These are phyloP conservation scores for Prunus kanzakura DNA, from an alignment of 306 rosid species.

Conservation along the genomic window DNA sequence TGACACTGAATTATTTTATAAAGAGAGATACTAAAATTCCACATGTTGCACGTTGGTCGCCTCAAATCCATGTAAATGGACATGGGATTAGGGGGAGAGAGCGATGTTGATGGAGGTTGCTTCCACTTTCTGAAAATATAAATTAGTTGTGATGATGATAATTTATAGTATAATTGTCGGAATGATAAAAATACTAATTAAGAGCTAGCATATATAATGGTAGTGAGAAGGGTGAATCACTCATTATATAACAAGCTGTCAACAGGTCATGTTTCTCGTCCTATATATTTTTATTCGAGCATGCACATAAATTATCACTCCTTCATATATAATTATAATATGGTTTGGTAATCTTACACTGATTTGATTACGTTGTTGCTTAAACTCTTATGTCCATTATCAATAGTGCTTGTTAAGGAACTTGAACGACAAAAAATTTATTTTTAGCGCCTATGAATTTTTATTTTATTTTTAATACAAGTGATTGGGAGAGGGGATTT, in stretches of 20 bases:
- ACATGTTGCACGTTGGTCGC: slow-evolving; percentile 15
- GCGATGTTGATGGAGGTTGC: slow-evolving; percentile 15
- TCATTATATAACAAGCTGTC: slow-evolving; percentile 17
- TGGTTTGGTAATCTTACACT: slow-evolving; percentile 22
- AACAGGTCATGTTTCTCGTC: neutral
- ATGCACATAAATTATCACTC: slow-evolving; percentile 14
- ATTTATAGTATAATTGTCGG: neutral
- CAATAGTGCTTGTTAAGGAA: neutral
- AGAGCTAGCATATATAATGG: slow-evolving; percentile 4
- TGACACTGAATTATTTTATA: neutral
- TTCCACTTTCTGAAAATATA: slow-evolving; percentile 31
- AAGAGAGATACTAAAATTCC: neutral
- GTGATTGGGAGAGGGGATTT: no score
- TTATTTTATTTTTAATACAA: no score
- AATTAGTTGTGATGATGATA: slow-evolving; percentile 13
- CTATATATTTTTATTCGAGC: neutral
- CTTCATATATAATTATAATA: slow-evolving; percentile 2
- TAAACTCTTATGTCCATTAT: slow-evolving; percentile 33
- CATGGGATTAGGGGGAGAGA: slow-evolving; percentile 16
- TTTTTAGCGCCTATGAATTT: no score
- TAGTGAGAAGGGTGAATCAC: slow-evolving; percentile 9
- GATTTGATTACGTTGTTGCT: slow-evolving; percentile 20
- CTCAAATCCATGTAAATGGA: slow-evolving; percentile 11
- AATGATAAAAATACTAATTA: neutral
- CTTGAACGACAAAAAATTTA: no score